Evolutionary conservation across 208 protist genomes (phyloP).

Genomic region (Leishmania guyanensis): DNA sequence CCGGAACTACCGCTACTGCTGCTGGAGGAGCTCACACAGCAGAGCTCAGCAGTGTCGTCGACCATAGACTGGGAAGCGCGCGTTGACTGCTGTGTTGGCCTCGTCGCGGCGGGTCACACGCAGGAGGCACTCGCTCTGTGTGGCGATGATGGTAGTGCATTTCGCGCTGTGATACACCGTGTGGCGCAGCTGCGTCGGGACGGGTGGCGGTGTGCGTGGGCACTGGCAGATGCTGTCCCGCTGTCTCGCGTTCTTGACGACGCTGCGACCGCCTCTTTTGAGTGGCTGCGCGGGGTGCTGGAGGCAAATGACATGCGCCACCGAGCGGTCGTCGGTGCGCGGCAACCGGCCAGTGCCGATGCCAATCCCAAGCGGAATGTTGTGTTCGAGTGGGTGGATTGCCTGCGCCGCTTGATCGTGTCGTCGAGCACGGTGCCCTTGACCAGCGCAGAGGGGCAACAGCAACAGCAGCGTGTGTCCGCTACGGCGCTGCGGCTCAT

Average conservation of each 20-base stretch:
- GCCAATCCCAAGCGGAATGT: background rate
- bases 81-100: constrained; percentile 42
- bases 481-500: constrained; percentile 20
- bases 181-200: constrained; percentile 23
- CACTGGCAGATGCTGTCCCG: constrained; percentile 29
- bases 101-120: constrained; percentile 39
- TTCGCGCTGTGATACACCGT: constrained; percentile 25
- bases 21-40: constrained; percentile 34
- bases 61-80: constrained; percentile 23
- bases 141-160: constrained; percentile 23
- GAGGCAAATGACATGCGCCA: constrained; percentile 21
- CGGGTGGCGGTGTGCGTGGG: constrained; percentile 38
- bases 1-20: constrained; percentile 52
- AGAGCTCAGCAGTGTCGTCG: background rate
- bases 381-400: constrained; percentile 30
- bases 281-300: constrained; percentile 32
- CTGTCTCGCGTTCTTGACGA: constrained; percentile 17
- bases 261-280: background rate
- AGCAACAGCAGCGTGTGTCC: constrained; percentile 3
- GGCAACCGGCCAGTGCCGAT: background rate
- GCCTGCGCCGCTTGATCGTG: constrained; percentile 13
- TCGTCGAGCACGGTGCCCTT: background rate
- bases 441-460: background rate
- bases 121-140: constrained; percentile 38
- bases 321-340: constrained; percentile 8